Evolutionary conservation across 163 green algal genomes (phyloP), one percentile per base, ranked within the genome.

Genomic region (Scenedesmus sp.): DNA sequence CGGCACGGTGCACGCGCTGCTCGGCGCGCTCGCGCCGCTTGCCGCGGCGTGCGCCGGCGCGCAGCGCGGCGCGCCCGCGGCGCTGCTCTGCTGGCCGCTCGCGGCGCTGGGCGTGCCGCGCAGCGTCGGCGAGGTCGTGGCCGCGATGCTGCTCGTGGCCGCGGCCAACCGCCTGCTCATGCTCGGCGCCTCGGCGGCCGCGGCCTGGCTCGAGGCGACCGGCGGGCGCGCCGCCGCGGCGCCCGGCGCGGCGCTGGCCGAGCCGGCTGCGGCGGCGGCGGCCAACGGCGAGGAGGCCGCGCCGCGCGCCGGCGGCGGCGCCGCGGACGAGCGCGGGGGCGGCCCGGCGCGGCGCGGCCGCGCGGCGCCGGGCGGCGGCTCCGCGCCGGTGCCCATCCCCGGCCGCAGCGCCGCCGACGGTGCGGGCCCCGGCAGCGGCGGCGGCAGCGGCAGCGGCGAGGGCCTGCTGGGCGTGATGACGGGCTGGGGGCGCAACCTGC

Each of bases 151-250:
- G 73, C 45, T 81, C 60, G 60, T 81, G 34, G 60, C 62, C 26
- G 60, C 51, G 6, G 73, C 73, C 3, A 81, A 81, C 60, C 33
- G 66, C 60, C 34, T 81, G 62, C 48, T 81, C 60, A 3, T 81
- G 60, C 42, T 64, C 6, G 73, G 73, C 24, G 45, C 39, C 5
- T 47, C 74, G 60, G 33, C 67, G 51, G 36, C 39, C 22, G 69
- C 51, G 22, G 51, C 34, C 9, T 74, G 31, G 29, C 48, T 74
- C 29, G 62, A 45, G 7, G 39, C 39, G 39, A 47, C 7, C 39
- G 39, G 7, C 6, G 39, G 7, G 39, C 39, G 10, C 39, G 39
- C 10, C 7, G 7, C 39, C 39, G 10, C 39, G 7, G 39, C 39
- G 39, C 7, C 39, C 39, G 39, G n/a, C n/a, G n/a, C 6, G 39